Base-by-base conservation (phyloP, 805 yeast species). In the Cyberlindnera euphorbiiphila region DNA sequence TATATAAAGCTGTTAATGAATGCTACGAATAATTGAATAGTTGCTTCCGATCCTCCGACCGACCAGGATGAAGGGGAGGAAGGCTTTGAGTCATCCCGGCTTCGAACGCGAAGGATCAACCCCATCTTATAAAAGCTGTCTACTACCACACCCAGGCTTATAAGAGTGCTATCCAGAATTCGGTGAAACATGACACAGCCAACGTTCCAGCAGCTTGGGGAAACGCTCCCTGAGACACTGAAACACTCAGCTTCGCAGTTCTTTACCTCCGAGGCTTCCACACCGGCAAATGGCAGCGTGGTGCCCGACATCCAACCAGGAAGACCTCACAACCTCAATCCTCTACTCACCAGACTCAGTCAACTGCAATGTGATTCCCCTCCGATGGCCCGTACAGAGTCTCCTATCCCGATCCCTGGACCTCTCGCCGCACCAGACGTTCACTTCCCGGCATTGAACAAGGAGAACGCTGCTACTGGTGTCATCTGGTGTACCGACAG, bases 401-500 rank as follows among this genome's bases (percentile, higher is more conserved):
- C 73, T 4, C 78, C 78, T 3, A 56, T 72, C 9, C 78, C 78
- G 1, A 54, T 70, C 23, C 78, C 78, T 1, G 64, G 63, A 22
- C 77, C 78, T 6, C 53, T 61, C 31, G 58, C 63, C 48, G 61
- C 65, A 36, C 68, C 64, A 35, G 67, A 60, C 21, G 67, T 70
- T 37, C 68, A 68, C 49, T 69, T 71, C 48, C 82, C 82, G 6
- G 82, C 80, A 8, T 59, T 76, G 64, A 76, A 76, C 57, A 71
- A 74, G 24, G 66, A 67, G 39, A 79, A 75, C 48, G 71, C 78
- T 10, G 73, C 79, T 10, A 76, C 82, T 0, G 82, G 82, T 39
- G 82, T 76, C 23, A 68, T 76, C 36, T 76, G 82, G 82, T 74
- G 74, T 38, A 76, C 82, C 1, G 81, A 76, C 49, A 62, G 80